Evolutionary conservation across 345 rosid genomes (phyloP).

Genomic region (Rubroshorea leprosula): DNA sequence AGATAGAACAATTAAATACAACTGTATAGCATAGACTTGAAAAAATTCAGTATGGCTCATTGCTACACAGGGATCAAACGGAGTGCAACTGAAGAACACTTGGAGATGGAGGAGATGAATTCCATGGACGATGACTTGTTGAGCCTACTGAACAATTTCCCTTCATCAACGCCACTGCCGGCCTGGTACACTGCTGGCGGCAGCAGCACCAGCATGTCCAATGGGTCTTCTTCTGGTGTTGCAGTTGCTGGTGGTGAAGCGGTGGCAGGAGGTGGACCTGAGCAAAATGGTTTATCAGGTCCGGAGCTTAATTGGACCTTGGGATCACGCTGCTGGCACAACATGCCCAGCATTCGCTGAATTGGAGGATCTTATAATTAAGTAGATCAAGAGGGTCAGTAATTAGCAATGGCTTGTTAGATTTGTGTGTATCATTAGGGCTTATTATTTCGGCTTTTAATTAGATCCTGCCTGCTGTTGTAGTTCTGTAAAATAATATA

Average conservation of each 20-base stretch:
- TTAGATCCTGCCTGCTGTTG: too few species aligned
- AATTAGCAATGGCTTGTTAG: background rate
- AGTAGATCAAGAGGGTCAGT: background rate
- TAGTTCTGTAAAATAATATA: too few species aligned
- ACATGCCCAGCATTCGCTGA: constrained; percentile 60
- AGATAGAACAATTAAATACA: too few species aligned
- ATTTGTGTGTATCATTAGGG: too few species aligned
- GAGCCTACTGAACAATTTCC: constrained; percentile 64
- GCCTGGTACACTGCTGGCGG: constrained; percentile 48
- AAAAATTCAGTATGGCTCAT: background rate
- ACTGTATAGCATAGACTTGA: too few species aligned
- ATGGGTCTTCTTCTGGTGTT: constrained; percentile 17
- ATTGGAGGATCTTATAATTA: background rate
- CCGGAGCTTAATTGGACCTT: constrained; percentile 18
- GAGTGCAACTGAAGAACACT: constrained; percentile 22
- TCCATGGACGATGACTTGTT: constrained; percentile 56
- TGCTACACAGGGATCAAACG: background rate
- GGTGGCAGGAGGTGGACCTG: constrained; percentile 10
- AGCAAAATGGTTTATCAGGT: constrained; percentile 12
- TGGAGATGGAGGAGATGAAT: constrained; percentile 35
- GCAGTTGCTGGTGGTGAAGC: constrained; percentile 15
- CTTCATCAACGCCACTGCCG: constrained; percentile 51
- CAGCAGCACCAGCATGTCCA: constrained; percentile 9
- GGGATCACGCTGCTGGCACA: constrained; percentile 45
- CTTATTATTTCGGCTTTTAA: too few species aligned